Base-by-base conservation (phyloP, 192 early-diverging fungal species). In the Umbelopsis sp. region DNA sequence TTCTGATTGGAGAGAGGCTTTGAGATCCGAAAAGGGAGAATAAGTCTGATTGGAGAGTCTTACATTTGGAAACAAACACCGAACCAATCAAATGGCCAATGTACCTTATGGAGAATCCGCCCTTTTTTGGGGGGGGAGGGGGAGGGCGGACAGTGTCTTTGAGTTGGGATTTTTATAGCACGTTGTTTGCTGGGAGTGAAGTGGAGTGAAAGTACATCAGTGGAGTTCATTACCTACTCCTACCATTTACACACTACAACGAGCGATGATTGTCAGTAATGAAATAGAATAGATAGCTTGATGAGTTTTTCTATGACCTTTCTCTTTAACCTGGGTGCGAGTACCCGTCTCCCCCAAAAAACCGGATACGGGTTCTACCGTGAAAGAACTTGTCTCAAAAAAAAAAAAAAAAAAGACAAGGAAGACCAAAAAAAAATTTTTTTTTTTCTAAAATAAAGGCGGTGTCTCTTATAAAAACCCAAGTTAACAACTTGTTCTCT, bases 361-460 rank as follows among this genome's bases (percentile, higher is more conserved):
- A 5, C 21, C 56, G 56, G 56, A 62, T 34, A 62, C 56, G 56
- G 56, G 56, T 62, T 62, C 56, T 62, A 62, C 56, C 56, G 56
- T 62, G 31, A 26, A 32, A 26, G 11, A 29, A 32, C 56, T 62
- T 62, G 56, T 62, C 56, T 62, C 56, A 49, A 41, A 41, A 41
- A 41, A 41, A 41, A 53, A 53, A 53, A 25, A 53, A 41, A 41
- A 53, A 53, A 53, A 25, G 22, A 53, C 22, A 53, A 32, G 56
- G 29, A 62, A 31, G 17, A 34, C 10, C 11, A 32, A 34, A 34
- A 62, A 32, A 62, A 62, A 62, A 62, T 29, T 34, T 62, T 62
- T 59, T 59, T 62, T 62, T 34, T 62, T 20, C 2, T 2, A 29
- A 34, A 62, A 34, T 62, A 17, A 49, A 49, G 47, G 16, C 4